Evolutionary conservation across 2,329 filamentous ascomycete species (phyloP), one percentile per base, ranked within the genome.

Genomic region (Sphaerostilbella broomeana): DNA sequence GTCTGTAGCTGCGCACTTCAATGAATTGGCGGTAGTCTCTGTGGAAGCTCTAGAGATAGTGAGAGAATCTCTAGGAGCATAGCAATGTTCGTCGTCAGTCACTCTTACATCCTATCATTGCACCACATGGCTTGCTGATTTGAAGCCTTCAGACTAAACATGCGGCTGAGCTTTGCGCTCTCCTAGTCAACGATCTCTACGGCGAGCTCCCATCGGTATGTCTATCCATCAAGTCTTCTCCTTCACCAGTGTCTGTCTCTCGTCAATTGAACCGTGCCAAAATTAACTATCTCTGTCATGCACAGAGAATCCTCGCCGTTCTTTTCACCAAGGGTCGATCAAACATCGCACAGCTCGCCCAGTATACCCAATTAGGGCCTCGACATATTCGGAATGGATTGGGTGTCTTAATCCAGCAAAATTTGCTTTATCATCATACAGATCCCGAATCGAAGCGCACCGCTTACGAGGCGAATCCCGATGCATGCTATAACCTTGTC

Each of bases 121-220:
- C 39, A 42, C 48, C 43, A 18, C 15, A 7, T 18, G 27, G 33
- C 31, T 38, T 41, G 40, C 53, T 57, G 42, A 59, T 50, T 40
- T 29, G 33, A 38, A 16, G 34, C 28, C 35, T 44, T 15, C 47
- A 82, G 78, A 79, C 77, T 45, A 79, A 87, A 69, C 77, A 84
- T 60, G 74, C 84, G 51, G 79, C 84, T 56, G 86, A 95, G 76
- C 85, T 97, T 58, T 95, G 87, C 70, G 77, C 82, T 68, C 79
- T 94, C 59, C 75, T 95, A 47, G 82, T 97, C 48, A 81, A 88
- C 58, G 88, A 95, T 60, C 74, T 86, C 44, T 90, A 92, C 62
- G 92, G 92, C 58, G 86, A 94, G 67, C 79, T 97, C 43, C 87
- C 88, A 47, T 86, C 87, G 59, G 90, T 95, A 84, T 43, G 46